Conservation (phyloP, 208 protist genomes). For the Sergeia podlipaevii region DNA sequence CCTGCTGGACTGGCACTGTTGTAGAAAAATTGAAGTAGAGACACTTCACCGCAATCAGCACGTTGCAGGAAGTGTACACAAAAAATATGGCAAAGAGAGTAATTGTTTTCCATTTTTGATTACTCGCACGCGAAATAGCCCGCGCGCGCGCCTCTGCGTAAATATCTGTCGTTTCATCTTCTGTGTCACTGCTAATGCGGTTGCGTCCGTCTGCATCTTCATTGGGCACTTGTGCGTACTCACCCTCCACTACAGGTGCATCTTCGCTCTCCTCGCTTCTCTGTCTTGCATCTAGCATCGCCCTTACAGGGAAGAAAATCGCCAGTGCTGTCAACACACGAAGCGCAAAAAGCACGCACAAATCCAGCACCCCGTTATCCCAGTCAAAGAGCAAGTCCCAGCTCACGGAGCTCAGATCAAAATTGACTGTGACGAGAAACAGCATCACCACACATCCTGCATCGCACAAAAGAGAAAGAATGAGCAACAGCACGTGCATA, state of each 20-base stretch:
- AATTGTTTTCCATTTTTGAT: slow-evolving; percentile 16
- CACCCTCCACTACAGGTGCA: not conserved
- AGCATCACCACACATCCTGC: slow-evolving; percentile 7
- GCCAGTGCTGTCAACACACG: slow-evolving; percentile 5
- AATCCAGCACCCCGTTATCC: slow-evolving; percentile 11
- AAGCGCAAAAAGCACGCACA: slow-evolving; percentile 22
- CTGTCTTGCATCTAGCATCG: not conserved
- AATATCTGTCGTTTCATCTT: too few species aligned
- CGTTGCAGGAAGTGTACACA: slow-evolving; percentile 27
- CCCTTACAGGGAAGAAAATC: slow-evolving; percentile 8
- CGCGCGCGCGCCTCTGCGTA: slow-evolving; percentile 7
- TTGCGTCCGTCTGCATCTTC: not conserved
- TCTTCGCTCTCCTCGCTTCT: slow-evolving; percentile 7
- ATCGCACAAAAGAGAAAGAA: slow-evolving; percentile 20
- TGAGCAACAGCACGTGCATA: slow-evolving; percentile 13
- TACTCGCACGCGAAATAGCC: slow-evolving; percentile 19
- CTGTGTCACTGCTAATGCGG: not conserved
- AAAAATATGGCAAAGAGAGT: slow-evolving; percentile 23
- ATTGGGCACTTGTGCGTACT: slow-evolving; percentile 1
- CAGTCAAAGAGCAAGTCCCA: slow-evolving; percentile 18
- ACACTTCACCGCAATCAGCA: slow-evolving; percentile 34
- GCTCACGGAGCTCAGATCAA: slow-evolving; percentile 6
- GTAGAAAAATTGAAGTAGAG: slow-evolving; percentile 33
- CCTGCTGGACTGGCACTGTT: slow-evolving; percentile 17
- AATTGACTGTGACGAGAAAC: slow-evolving; percentile 6